phyloP scores from a whole-genome alignment of 1,284 basidiomycete species.

The Ceratobasidium sp. region DNA sequence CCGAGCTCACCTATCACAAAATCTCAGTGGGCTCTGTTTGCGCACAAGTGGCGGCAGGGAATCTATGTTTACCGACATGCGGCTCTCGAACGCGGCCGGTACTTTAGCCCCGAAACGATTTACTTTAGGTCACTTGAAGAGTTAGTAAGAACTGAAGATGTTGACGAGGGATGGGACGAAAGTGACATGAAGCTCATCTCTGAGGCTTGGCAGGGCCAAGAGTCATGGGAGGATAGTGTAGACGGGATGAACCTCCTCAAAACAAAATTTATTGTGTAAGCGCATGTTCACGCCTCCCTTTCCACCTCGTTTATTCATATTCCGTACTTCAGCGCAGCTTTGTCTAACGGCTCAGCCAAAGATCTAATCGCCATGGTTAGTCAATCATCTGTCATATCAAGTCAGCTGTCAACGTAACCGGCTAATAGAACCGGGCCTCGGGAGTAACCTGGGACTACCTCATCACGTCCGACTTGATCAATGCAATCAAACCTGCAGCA shows the following conservation, averaged over 20 bases:
- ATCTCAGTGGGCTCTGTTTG: slow-evolving; percentile 34
- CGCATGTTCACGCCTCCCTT: not conserved
- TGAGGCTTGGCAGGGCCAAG: slow-evolving; percentile 15
- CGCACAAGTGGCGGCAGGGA: slow-evolving; percentile 40
- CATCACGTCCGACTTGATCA: slow-evolving; percentile 46
- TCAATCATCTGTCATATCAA: not conserved
- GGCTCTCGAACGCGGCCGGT: slow-evolving; percentile 32
- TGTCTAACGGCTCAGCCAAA: slow-evolving; percentile 43
- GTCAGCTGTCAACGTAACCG: not conserved
- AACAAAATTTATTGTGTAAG: slow-evolving; percentile 41
- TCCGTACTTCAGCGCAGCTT: slow-evolving; percentile 38
- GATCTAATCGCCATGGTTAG: slow-evolving; percentile 44
- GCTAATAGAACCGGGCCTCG: slow-evolving; percentile 44
- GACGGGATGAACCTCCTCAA: slow-evolving; percentile 39
- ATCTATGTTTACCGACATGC: slow-evolving; percentile 33
- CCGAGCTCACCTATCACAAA: slow-evolving; percentile 22
- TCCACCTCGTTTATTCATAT: not conserved
- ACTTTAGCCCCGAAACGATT: slow-evolving; percentile 37
- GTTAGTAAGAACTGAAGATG: slow-evolving; percentile 31
- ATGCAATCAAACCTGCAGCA: slow-evolving; percentile 47
- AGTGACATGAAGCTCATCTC: slow-evolving; percentile 8
- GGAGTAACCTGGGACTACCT: slow-evolving; percentile 45
- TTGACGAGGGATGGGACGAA: slow-evolving; percentile 31
- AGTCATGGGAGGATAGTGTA: slow-evolving; percentile 41
- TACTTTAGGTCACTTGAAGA: slow-evolving; percentile 37